Conservation (phyloP, 129 eudicot genomes). For the Flaveria sonorensis region DNA sequence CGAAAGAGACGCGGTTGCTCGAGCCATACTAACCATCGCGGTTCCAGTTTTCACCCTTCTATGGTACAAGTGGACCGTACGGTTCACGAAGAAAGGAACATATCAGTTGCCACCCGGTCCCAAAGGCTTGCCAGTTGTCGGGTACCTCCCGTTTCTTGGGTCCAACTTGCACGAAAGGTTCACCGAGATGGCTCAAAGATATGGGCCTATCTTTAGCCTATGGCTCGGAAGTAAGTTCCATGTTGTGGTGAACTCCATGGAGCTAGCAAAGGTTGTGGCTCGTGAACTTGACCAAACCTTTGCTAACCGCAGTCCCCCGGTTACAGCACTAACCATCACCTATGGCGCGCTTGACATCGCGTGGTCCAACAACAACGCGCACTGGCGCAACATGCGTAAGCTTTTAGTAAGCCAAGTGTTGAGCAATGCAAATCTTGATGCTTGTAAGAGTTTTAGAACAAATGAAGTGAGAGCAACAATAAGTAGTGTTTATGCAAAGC, state of each 20-base stretch:
- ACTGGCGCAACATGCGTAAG: slow-evolving; percentile 34
- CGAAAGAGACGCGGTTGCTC: slow-evolving; percentile 21
- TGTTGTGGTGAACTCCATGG: slow-evolving; percentile 36
- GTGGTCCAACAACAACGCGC: slow-evolving; percentile 32
- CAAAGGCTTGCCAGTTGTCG: slow-evolving; percentile 36
- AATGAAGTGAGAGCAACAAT: slow-evolving; percentile 25
- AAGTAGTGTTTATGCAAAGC: background rate
- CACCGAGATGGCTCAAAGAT: slow-evolving; percentile 25
- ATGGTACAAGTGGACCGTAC: slow-evolving; percentile 10
- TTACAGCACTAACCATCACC: slow-evolving; percentile 14
- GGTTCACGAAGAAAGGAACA: background rate
- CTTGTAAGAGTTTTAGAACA: slow-evolving; percentile 17
- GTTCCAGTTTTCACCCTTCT: background rate
- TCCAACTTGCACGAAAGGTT: slow-evolving; percentile 34
- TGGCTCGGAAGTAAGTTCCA: slow-evolving; percentile 35
- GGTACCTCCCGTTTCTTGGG: slow-evolving; percentile 34
- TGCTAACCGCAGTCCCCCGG: slow-evolving; percentile 33
- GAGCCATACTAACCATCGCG: slow-evolving; percentile 24
- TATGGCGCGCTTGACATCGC: background rate
- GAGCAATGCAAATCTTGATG: slow-evolving; percentile 35
- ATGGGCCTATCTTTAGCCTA: slow-evolving; percentile 38
- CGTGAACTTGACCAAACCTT: slow-evolving; percentile 40
- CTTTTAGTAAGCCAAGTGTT: slow-evolving; percentile 31
- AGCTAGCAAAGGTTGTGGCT: slow-evolving; percentile 24
- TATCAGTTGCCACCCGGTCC: slow-evolving; percentile 28